phyloP scores from a whole-genome alignment of 495 filamentous ascomycete genomes.

The Daldinia vernicosa region DNA sequence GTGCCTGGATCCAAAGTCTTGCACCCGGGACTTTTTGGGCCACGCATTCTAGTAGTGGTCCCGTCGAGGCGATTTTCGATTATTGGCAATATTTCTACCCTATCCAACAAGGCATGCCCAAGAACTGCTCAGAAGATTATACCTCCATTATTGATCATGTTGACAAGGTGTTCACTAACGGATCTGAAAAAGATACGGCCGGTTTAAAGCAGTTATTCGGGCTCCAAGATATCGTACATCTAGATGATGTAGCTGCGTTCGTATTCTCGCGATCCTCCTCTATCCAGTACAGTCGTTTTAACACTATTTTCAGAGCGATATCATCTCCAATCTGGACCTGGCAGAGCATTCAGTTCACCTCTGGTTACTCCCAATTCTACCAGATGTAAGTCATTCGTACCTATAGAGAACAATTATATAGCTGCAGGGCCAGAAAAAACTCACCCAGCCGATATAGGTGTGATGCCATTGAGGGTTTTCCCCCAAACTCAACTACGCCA shows the following conservation, averaged over 20 bases:
- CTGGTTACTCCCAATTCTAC: conserved; percentile 61
- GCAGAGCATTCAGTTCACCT: conserved; percentile 62
- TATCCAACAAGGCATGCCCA: conserved; percentile 65
- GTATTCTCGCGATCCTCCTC: conserved; percentile 7
- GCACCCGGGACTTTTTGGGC: conserved; percentile 72
- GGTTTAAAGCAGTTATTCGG: conserved; percentile 66
- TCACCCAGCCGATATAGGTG: conserved; percentile 30
- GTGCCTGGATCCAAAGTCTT: conserved; percentile 65
- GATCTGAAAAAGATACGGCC: conserved; percentile 52
- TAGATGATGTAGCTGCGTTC: conserved; percentile 65
- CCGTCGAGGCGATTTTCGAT: conserved; percentile 67
- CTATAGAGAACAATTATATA: neutral
- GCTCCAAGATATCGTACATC: conserved; percentile 59
- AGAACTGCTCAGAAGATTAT: conserved; percentile 70
- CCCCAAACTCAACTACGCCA: conserved; percentile 42
- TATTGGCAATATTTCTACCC: conserved; percentile 71
- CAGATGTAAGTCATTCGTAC: conserved; percentile 54
- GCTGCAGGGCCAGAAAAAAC: neutral
- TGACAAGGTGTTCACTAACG: conserved; percentile 56
- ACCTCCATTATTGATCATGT: conserved; percentile 63
- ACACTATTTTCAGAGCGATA: conserved; percentile 52
- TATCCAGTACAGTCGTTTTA: conserved; percentile 5
- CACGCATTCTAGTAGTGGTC: conserved; percentile 67
- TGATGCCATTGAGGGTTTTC: conserved; percentile 49
- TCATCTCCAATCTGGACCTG: conserved; percentile 66